phyloP scores from a whole-genome alignment of 306 rosid genomes.

The Glycine soja region DNA sequence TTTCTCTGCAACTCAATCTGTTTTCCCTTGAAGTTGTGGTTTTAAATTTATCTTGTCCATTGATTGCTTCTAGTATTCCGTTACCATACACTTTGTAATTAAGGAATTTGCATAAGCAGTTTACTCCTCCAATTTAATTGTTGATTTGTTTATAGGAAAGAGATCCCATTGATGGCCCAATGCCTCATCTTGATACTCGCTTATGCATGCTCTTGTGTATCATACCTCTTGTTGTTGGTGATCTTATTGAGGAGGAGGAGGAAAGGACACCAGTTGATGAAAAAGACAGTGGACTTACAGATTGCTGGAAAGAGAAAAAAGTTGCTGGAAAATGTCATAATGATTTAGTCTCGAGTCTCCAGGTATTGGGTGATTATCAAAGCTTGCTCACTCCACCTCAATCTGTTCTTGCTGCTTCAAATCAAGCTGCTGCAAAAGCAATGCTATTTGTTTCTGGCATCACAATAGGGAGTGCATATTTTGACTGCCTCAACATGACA shows the following conservation, averaged over 20 bases:
- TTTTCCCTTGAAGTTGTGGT: constrained; percentile 42
- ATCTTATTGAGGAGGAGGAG: constrained; percentile 92
- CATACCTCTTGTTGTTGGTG: constrained; percentile 80
- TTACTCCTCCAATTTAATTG: not conserved
- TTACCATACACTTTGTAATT: constrained; percentile 3
- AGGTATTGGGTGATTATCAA: constrained; percentile 85
- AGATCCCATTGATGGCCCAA: constrained; percentile 98
- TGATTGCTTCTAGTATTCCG: constrained; percentile 3
- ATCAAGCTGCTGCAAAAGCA: constrained; percentile 96
- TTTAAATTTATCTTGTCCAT: constrained; percentile 23
- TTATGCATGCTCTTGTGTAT: constrained; percentile 87
- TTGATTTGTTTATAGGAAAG: constrained; percentile 70
- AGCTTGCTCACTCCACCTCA: constrained; percentile 87
- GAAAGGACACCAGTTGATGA: constrained; percentile 57
- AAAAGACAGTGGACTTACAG: constrained; percentile 54
- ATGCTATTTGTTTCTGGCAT: constrained; percentile 83
- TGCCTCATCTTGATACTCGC: constrained; percentile 94
- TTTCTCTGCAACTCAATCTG: constrained; percentile 38
- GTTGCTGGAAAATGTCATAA: constrained; percentile 65
- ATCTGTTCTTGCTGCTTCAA: constrained; percentile 69
- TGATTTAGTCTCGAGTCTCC: constrained; percentile 81
- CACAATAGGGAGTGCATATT: constrained; percentile 71
- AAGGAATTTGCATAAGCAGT: constrained; percentile 1
- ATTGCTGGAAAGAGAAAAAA: constrained; percentile 68
- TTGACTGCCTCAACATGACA: constrained; percentile 72